A percentile compares a stretch with the other conserved stretches of the same genome.
phyloP scores from a whole-genome alignment of 176 grass and related monocot genomes.

The Leersia perrieri region DNA sequence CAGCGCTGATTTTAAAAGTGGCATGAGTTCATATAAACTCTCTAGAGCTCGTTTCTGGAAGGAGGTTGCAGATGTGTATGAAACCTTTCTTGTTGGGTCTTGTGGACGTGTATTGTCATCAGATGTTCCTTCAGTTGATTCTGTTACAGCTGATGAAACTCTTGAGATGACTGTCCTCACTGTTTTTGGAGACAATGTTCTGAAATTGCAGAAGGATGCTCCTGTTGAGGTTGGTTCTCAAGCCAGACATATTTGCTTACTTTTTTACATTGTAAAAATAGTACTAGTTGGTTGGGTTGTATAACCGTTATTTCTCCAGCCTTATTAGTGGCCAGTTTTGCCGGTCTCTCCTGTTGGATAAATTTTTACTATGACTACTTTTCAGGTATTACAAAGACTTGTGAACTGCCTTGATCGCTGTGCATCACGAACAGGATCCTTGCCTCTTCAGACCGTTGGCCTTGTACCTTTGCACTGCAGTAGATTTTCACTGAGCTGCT shows the following conservation, averaged over 20 bases:
- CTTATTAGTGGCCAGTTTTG: conserved; percentile 16
- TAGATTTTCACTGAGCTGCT: conserved; percentile 90
- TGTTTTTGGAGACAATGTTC: conserved; percentile 70
- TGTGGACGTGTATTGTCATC: conserved; percentile 89
- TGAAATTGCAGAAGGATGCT: conserved; percentile 80
- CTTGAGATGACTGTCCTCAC: conserved; percentile 90
- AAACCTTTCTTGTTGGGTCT: conserved; percentile 97
- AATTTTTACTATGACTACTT: conserved; percentile 16
- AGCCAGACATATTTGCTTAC: conserved; percentile 16
- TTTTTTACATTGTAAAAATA: conserved; percentile 9
- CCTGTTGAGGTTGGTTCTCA: conserved; percentile 66
- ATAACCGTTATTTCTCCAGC: not conserved
- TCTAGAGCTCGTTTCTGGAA: conserved; percentile 89
- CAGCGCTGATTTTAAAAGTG: conserved; percentile 42
- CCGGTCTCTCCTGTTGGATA: conserved; percentile 16
- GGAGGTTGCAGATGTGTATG: conserved; percentile 91
- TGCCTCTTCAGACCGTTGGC: conserved; percentile 87
- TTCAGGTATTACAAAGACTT: conserved; percentile 92
- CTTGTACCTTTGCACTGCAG: conserved; percentile 89
- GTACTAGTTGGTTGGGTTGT: not conserved
- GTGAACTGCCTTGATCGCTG: conserved; percentile 90
- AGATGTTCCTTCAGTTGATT: conserved; percentile 64
- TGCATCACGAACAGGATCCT: conserved; percentile 92
- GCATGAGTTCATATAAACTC: conserved; percentile 60
- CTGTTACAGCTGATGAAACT: conserved; percentile 74